Evolutionary conservation across 306 rosid genomes (phyloP).

Genomic region (Malus orientalis): DNA sequence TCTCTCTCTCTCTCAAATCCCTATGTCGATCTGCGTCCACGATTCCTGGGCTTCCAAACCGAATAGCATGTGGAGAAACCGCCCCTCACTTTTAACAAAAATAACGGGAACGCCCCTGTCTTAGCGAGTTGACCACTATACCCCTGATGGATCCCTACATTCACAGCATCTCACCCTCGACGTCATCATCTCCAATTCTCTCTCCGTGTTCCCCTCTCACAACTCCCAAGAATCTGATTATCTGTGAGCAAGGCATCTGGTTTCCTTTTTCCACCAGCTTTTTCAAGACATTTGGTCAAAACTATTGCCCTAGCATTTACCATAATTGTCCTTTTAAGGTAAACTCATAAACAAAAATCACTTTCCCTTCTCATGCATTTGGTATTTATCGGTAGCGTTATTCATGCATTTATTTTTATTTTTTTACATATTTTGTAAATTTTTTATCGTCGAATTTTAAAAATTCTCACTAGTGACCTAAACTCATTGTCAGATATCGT

Average conservation of each 20-base stretch:
- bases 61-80: neutral
- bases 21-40: slow-evolving; percentile 50
- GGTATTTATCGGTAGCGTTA: too few species aligned
- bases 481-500: too few species aligned
- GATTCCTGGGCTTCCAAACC: slow-evolving; percentile 32
- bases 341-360: neutral
- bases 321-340: neutral
- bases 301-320: neutral
- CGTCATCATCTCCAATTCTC: neutral
- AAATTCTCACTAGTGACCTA: neutral
- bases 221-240: slow-evolving; percentile 10
- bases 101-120: slow-evolving; percentile 7
- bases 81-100: neutral
- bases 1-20: slow-evolving; percentile 43
- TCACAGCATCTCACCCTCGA: slow-evolving; percentile 5
- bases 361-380: neutral
- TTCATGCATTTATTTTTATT: too few species aligned
- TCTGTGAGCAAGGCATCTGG: slow-evolving; percentile 7
- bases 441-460: too few species aligned
- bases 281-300: slow-evolving; percentile 12
- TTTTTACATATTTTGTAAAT: too few species aligned
- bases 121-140: neutral
- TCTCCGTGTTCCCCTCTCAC: slow-evolving; percentile 3
- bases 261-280: slow-evolving; percentile 21
- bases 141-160: slow-evolving; percentile 14